Evolutionary conservation across 352 stramenopile species (phyloP).

Genomic region (Pythium vanterpoolii): DNA sequence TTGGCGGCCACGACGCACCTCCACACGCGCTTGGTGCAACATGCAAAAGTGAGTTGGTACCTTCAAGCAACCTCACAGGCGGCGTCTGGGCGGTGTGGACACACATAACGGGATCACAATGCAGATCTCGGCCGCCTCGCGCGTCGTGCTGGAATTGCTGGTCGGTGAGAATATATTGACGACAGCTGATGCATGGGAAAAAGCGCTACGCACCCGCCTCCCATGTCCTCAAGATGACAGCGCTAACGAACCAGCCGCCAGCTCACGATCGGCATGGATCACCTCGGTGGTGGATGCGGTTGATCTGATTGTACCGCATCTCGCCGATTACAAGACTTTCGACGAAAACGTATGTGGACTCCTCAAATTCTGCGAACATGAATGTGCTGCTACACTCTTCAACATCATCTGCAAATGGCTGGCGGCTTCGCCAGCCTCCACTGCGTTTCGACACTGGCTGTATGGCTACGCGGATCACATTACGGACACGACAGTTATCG

Average conservation of each 20-base stretch:
- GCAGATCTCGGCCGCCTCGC: neutral
- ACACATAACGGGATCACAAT: neutral
- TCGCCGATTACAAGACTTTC: conserved; percentile 44
- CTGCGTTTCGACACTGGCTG: conserved; percentile 39
- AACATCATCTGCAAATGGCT: conserved; percentile 13
- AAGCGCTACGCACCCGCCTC: conserved; percentile 3
- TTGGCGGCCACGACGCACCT: neutral
- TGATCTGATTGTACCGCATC: conserved; percentile 35
- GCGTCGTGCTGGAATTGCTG: conserved; percentile 11
- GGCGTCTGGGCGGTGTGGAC: neutral
- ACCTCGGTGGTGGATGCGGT: conserved; percentile 10
- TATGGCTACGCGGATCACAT: conserved; percentile 21
- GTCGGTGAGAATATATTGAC: neutral
- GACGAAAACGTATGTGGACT: conserved; percentile 28
- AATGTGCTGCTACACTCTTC: conserved; percentile 18
- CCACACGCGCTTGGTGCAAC: conserved; percentile 17
- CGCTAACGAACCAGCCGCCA: neutral
- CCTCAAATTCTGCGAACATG: conserved; percentile 27
- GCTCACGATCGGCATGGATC: neutral
- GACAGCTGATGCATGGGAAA: conserved; percentile 6
- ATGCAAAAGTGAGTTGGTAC: neutral
- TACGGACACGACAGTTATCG: conserved; percentile 16
- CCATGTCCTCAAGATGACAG: neutral
- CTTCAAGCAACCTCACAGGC: conserved; percentile 14
- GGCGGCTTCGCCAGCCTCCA: neutral